Conservation (phyloP, 139 green algal species). For the Limnomonas spitsbergensis region DNA sequence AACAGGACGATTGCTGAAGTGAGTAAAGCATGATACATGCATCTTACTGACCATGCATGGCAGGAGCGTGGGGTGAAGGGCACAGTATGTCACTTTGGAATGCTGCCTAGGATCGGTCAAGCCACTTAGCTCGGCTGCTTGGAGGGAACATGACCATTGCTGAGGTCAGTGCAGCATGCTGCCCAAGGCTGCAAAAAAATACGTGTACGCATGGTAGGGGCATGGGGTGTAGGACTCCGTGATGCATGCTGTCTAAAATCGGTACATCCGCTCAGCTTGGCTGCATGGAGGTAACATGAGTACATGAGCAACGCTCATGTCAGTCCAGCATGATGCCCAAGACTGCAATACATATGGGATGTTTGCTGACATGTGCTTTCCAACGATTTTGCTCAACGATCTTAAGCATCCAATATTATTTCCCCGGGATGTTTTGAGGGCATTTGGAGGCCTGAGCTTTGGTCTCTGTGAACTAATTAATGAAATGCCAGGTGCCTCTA, state of each 20-base stretch:
- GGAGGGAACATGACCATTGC: conserved; percentile 87
- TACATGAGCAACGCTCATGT: no score
- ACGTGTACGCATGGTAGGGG: not conserved
- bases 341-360: no score
- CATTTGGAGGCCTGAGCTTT: no score
- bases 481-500: no score
- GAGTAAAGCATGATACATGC: not conserved
- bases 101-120: conserved; percentile 52
- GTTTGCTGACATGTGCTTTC: no score
- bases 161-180: conserved; percentile 69
- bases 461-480: no score
- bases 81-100: not conserved
- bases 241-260: not conserved
- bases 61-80: not conserved
- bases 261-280: conserved; percentile 73
- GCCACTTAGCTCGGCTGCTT: conserved; percentile 70
- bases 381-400: no score
- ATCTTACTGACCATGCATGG: not conserved
- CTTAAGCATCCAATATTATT: no score
- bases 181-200: not conserved
- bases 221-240: not conserved
- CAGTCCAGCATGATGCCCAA: no score
- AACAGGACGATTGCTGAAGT: conserved; percentile 90
- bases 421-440: no score
- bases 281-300: conserved; percentile 87